Evolutionary conservation across 1,139 yeast genomes (phyloP).

Genomic region (Geotrichum restrictum): DNA sequence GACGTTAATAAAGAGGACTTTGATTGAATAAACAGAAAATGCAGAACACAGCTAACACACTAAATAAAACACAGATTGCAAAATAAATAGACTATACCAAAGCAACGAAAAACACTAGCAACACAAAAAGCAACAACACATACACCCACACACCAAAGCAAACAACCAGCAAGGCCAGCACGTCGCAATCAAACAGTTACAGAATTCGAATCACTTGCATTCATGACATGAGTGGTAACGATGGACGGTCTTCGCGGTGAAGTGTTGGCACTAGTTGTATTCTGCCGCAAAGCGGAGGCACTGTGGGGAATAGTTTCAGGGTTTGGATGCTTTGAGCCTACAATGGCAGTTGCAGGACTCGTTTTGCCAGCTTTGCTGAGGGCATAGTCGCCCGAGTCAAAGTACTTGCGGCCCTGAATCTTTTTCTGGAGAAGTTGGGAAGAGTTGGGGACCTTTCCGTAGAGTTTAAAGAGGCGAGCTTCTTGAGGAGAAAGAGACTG

Average conservation of each 20-base stretch:
- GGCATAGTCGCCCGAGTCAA: conserved; percentile 97
- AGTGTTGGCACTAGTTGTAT: neutral
- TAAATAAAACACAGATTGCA: too few species aligned
- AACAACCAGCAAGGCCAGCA: neutral
- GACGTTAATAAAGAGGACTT: too few species aligned
- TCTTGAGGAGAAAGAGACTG: conserved; percentile 36
- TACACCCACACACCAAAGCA: neutral
- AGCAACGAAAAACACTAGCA: neutral
- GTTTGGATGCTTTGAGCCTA: neutral
- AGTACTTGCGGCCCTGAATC: conserved; percentile 74
- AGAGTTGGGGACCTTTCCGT: conserved; percentile 84
- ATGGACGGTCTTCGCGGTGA: conserved; percentile 3
- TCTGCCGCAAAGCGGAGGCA: neutral
- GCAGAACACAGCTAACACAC: too few species aligned
- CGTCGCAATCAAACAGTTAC: neutral
- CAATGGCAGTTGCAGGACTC: neutral
- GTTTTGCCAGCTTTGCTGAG: conserved; percentile 57
- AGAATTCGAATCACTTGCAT: conserved; percentile 11
- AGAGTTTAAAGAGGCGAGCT: conserved; percentile 59
- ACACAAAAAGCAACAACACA: neutral
- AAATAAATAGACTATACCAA: too few species aligned
- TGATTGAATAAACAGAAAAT: too few species aligned
- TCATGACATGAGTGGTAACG: conserved; percentile 11
- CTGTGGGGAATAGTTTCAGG: conserved; percentile 1
- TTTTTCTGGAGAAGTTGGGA: conserved; percentile 78